Base-by-base conservation (phyloP, 805 yeast genomes). In the Sugiyamaella boreocaroliniensis region DNA sequence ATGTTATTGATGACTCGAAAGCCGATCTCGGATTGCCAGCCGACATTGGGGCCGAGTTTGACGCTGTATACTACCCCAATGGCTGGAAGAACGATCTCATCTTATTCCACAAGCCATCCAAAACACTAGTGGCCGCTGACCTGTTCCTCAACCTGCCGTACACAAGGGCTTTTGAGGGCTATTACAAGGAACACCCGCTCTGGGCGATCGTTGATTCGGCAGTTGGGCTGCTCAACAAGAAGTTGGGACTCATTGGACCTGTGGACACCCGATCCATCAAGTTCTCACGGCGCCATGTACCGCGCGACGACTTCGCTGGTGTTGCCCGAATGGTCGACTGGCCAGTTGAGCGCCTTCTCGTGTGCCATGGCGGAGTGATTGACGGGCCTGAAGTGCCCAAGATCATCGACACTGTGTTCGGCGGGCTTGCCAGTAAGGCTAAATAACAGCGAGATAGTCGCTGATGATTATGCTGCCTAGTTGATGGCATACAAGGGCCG, bases 81-180 rank as follows among this genome's bases (percentile, higher is more conserved):
- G 85, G 80, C 60, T 64, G 59, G n/a, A 84, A 83, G 65, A 73
- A 76, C 62, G 89, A 84, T 64, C 65, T 84, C 49, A 76, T 80
- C 2, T 60, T 78, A 58, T 78, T 64, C 61, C 80, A 80, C 61
- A 71, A 69, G 44, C 63, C 65, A 12, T 68, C 80, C 37, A 76
- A 76, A 63, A 71, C 79, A 0, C 60, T 83, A 16, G 71, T 78
- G 55, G 80, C 76, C 58, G 89, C 83, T 12, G 89, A 84, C 64
- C 63, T 83, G 53, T 60, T 83, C 34, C 78, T 83, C 68, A 81
- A 82, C 62, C 69, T 82, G 56, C 82, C 81, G 4, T 32, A 32
- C 37, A 32, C 37, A 4, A 32, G 8, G 37, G 37, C 37, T 4
- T 32, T 32, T 14, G 37, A 32, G n/a, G 37, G 37, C 37, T 32